Base-by-base conservation (phyloP, 352 stramenopile genomes). In the Globisporangium cystogenes region DNA sequence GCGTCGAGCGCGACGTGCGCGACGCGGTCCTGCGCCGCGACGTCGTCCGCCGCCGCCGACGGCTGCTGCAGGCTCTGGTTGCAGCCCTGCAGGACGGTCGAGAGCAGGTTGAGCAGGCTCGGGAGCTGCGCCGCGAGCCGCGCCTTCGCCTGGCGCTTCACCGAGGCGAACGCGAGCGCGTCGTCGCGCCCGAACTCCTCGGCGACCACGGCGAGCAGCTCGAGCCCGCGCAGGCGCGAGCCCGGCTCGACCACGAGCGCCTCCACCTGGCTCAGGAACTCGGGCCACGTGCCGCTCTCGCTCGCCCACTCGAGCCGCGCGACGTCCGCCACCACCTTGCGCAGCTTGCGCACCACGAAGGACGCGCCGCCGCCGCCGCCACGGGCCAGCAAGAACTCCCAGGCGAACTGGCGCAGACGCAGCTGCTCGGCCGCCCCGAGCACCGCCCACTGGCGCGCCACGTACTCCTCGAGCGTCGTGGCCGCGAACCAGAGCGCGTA, bases 151-250 rank as follows among this genome's bases (percentile, higher is more conserved):
- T 70, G 67, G 1, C 53, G 62, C 63, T 86, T 87, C 10, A 63
- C 36, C 21, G 63, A 64, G 11, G 80, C 75, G 21, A 88, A 56
- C 26, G 71, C 71, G 7, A 82, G 51, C 15, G 75, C 74, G 52
- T 87, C 76, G 0, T 90, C 77, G 18, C 80, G 77, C 7, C 80
- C 77, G 60, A 90, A 89, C 60, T 90, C 80, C 42, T 90, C 80
- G 24, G 65, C 72, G 1, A 90, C 63, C 2, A 89, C 75, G 26
- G 54, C 49, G 1, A 90, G 54, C 36, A 90, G 60, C 49, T 90
- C 69, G 18, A 90, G 60, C 7, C 80, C 80, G 27, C 52, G 72
- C 55, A 74, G 59, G 4, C 74, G 56, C 27, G 72, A 72, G 16
- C 55, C 57, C 18, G 71, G 45, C 3, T 82, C 65, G 20, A 76